Conservation (phyloP, 148 eudicot genomes). For the Silene conica region DNA sequence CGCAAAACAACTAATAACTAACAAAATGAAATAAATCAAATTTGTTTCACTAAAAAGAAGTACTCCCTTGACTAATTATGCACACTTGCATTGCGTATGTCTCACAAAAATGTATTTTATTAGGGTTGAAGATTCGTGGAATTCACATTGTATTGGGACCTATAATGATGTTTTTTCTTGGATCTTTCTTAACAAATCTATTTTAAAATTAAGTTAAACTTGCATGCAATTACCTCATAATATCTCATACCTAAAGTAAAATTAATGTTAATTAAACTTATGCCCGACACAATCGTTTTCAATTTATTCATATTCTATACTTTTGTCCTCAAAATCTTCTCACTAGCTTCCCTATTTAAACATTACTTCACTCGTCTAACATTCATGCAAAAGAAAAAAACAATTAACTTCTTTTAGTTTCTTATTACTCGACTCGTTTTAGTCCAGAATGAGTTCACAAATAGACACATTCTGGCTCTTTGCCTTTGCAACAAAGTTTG, state of each 20-base stretch:
- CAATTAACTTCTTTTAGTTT: neutral
- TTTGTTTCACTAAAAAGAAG: too few relatives aligned
- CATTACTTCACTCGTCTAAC: conserved; percentile 8
- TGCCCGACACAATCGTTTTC: conserved; percentile 22
- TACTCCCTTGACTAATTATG: too few relatives aligned
- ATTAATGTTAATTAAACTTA: conserved; percentile 1
- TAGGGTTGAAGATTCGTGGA: neutral
- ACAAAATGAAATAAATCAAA: too few relatives aligned
- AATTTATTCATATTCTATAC: conserved; percentile 17
- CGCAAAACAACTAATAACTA: too few relatives aligned
- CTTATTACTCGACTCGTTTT: neutral
- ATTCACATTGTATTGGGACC: neutral
- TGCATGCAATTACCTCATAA: neutral
- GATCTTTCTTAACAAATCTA: conserved; percentile 14
- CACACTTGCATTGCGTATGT: too few relatives aligned
- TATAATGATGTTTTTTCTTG: neutral
- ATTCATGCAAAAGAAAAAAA: conserved; percentile 8
- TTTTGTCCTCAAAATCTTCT: neutral
- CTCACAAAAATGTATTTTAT: too few relatives aligned
- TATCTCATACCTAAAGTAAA: neutral
- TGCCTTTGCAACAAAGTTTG: conserved; percentile 47
- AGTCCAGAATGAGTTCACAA: conserved; percentile 30
- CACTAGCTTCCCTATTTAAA: conserved; percentile 23
- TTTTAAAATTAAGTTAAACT: conserved; percentile 2
- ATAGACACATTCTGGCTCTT: conserved; percentile 57